phyloP scores from a whole-genome alignment of 2,329 filamentous ascomycete species.

The Ascocoryne sarcoides region DNA sequence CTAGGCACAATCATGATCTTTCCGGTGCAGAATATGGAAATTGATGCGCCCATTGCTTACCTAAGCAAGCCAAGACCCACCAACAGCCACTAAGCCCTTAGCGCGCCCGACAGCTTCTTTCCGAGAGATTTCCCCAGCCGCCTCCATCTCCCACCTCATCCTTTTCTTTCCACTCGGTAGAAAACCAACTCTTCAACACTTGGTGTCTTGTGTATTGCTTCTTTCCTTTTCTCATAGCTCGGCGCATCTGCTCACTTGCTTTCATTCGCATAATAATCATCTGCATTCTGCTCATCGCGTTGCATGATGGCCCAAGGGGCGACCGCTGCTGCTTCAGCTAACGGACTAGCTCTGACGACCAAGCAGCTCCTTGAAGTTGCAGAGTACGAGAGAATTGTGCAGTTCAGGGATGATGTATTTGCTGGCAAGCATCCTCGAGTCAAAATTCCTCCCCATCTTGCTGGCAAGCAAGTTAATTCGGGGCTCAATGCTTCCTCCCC shows the following conservation, averaged over 20 bases:
- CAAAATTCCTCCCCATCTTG: constrained; percentile 41
- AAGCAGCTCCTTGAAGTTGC: constrained; percentile 48
- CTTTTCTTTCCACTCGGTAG: constrained; percentile 1
- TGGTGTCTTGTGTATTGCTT: constrained; percentile 3
- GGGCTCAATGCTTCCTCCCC: constrained; percentile 18
- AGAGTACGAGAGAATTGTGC: constrained; percentile 73
- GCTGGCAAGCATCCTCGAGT: constrained; percentile 63
- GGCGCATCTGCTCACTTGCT: constrained; percentile 14
- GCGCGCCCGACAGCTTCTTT: no score
- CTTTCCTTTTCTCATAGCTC: constrained; percentile 10
- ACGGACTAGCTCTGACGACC: constrained; percentile 30
- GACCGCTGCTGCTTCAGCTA: constrained; percentile 27
- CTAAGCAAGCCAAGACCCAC: no score
- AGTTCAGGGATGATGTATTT: constrained; percentile 71
- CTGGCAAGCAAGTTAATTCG: constrained; percentile 21
- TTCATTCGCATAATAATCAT: constrained; percentile 9
- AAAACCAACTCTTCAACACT: constrained; percentile 1
- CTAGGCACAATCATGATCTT: no score
- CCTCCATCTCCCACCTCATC: background rate
- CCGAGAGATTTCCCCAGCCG: no score
- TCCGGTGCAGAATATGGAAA: no score
- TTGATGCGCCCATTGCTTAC: no score
- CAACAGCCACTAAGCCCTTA: no score
- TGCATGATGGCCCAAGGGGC: constrained; percentile 30
- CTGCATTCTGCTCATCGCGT: no score